Evolutionary conservation across 225 moss, liverwort and hornwort genomes (phyloP), one percentile per base, ranked within the genome.

Genomic region (Bryoerythrophyllum caledonicum): DNA sequence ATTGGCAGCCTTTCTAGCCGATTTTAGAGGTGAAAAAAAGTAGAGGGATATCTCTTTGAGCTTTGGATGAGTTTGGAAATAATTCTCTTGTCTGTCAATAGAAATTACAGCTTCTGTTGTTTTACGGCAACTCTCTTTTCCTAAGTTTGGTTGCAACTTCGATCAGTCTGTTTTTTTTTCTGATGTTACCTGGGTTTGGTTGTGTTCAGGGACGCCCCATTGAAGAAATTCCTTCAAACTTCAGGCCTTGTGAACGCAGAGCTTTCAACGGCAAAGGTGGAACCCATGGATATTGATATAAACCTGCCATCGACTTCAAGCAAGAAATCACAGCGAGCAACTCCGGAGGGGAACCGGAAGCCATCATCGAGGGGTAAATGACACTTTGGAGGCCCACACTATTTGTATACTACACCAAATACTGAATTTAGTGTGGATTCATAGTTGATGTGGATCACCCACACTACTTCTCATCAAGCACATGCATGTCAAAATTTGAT

Each of bases 251-350:
- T 73, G 35, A 82, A 65, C 75, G 77, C 75, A 72, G 82, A 82
- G n/a, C 49, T 71, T 24, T 70, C 72, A 68, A 68, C 70, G 23
- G 43, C 82, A 27, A 87, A 85, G 53, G 58, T 77, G 34, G 82
- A 81, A 56, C 52, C 72, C 25, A 60, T 67, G 68, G 87, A 85
- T 63, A 72, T 74, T 68, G 87, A 85, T 72, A 73, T 74, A 54
- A 82, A 85, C 34, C 71, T 85, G 15, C 84, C 84, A 41, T 87
- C 87, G 6, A 82, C 82, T 71, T 87, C 87, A 27, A 87, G 34
- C 68, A 84, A 85, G 70, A 87, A 85, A 60, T 32, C 74, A 24
- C 84, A 81, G 68, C 82, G 87, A 57, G 70, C 71, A 51, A 84
- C 84, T 13, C 87, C 84, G 35, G 84, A 84, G 5, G 74, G 78